phyloP scores from a whole-genome alignment of 2,329 filamentous ascomycete species.

The Aureobasidium mangrovei region DNA sequence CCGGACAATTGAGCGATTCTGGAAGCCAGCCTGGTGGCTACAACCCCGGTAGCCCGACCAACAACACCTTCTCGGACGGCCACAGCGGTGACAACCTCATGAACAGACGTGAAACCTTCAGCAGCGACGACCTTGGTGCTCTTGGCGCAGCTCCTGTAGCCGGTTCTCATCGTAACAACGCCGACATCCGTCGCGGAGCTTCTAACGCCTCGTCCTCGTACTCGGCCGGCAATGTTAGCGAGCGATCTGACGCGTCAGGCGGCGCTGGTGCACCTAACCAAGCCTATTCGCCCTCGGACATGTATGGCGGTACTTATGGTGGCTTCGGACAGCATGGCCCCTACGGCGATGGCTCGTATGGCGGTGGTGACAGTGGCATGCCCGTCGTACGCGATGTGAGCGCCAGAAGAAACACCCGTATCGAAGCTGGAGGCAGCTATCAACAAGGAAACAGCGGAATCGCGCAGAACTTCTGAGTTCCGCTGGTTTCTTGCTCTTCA shows the following conservation, averaged over 20 bases:
- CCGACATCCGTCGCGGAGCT: conserved; percentile 77
- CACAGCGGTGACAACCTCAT: conserved; percentile 60
- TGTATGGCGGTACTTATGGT: conserved; percentile 34
- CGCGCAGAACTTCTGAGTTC: conserved; percentile 77
- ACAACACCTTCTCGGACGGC: conserved; percentile 49
- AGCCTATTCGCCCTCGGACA: conserved; percentile 19
- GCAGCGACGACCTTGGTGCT: conserved; percentile 74
- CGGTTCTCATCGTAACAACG: conserved; percentile 53
- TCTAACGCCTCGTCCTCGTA: conserved; percentile 97
- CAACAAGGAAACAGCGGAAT: conserved; percentile 88
- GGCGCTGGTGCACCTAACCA: conserved; percentile 29
- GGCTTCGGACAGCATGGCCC: conserved; percentile 46
- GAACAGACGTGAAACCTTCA: conserved; percentile 43
- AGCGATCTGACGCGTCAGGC: conserved; percentile 36
- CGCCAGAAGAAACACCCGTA: conserved; percentile 84
- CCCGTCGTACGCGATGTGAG: conserved; percentile 90
- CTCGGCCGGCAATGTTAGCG: conserved; percentile 69
- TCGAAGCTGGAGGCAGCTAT: conserved; percentile 82
- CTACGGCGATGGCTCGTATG: conserved; percentile 48
- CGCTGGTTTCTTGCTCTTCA: not conserved
- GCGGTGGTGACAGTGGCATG: conserved; percentile 48
- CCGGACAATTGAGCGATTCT: conserved; percentile 55
- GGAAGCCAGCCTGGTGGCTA: conserved; percentile 45
- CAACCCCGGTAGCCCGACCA: conserved; percentile 41
- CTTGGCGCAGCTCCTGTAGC: conserved; percentile 61